Percentiles rank a stretch among this genome's conserved stretches.
These are phyloP conservation scores for Cyberlindnera xylosilytica DNA, from an alignment of 805 yeast genomes.

Conservation along the genomic window DNA sequence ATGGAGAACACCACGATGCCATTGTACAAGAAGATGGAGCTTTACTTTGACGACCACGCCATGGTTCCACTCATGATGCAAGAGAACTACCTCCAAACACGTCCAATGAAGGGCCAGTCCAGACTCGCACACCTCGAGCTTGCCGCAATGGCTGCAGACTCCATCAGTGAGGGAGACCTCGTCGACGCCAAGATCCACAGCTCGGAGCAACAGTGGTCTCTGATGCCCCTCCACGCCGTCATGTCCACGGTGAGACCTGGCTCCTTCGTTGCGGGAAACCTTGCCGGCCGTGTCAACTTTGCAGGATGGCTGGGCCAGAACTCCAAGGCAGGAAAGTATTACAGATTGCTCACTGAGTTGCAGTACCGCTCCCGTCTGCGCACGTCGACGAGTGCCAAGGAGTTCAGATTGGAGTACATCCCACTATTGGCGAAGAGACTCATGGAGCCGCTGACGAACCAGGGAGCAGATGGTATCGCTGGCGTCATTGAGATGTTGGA, in stretches of 20 bases:
- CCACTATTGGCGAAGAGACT: conserved; percentile 60
- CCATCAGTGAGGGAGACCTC: conserved; percentile 80
- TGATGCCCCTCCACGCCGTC: conserved; percentile 87
- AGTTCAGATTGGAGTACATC: conserved; percentile 72
- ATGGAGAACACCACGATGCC: conserved; percentile 49
- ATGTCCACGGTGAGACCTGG: conserved; percentile 83
- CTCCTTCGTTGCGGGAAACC: conserved; percentile 66
- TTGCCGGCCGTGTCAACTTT: conserved; percentile 70
- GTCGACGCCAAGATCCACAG: conserved; percentile 82
- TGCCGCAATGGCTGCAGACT: conserved; percentile 78
- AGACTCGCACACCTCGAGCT: conserved; percentile 55
- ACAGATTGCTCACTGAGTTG: conserved; percentile 76
- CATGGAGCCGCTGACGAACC: conserved; percentile 51
- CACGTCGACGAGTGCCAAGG: conserved; percentile 71
- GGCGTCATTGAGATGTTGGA: conserved; percentile 75
- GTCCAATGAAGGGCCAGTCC: conserved; percentile 46
- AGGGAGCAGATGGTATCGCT: conserved; percentile 62
- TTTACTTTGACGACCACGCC: conserved; percentile 92
- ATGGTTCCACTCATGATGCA: conserved; percentile 95
- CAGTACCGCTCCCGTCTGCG: conserved; percentile 83
- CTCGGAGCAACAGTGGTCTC: conserved; percentile 90
- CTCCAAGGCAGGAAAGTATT: conserved; percentile 76
- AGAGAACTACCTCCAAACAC: conserved; percentile 78
- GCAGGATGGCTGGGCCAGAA: conserved; percentile 89
- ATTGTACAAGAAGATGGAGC: conserved; percentile 77